Conservation (phyloP, 2,329 filamentous ascomycete genomes). For the Mollisiaceae sp. region DNA sequence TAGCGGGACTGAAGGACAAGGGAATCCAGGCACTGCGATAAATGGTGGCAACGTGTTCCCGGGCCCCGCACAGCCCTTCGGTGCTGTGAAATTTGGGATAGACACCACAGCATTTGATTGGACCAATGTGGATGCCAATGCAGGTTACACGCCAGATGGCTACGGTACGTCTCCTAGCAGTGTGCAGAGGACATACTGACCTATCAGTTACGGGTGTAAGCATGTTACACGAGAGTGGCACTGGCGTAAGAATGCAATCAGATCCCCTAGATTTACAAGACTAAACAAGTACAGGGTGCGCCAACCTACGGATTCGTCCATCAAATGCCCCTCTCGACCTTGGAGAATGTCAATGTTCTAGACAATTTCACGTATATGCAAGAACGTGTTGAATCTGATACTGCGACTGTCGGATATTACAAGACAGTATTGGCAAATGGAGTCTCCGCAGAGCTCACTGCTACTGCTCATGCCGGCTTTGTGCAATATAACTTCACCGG, state of each 20-base stretch:
- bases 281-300: constrained; percentile 45
- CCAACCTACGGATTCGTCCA: constrained; percentile 62
- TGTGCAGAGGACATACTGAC: constrained; percentile 26
- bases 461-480: constrained; percentile 54
- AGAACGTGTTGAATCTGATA: constrained; percentile 45
- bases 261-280: not conserved
- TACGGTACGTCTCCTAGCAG: not conserved
- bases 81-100: constrained; percentile 50
- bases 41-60: constrained; percentile 50
- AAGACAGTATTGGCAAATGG: constrained; percentile 55
- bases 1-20: constrained; percentile 53
- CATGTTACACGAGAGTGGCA: constrained; percentile 61
- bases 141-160: constrained; percentile 47
- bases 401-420: constrained; percentile 59
- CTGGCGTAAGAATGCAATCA: constrained; percentile 44
- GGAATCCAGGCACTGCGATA: constrained; percentile 49
- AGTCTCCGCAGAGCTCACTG: constrained; percentile 54
- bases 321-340: constrained; percentile 51
- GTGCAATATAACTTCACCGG: constrained; percentile 56
- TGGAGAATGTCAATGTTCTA: constrained; percentile 51
- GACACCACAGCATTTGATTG: constrained; percentile 39
- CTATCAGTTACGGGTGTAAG: constrained; percentile 54
- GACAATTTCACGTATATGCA: constrained; percentile 57
- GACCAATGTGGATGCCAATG: constrained; percentile 43
- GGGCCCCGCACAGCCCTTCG: constrained; percentile 49